These are phyloP conservation scores for Sclerotinia nivalis DNA, from an alignment of 2,329 filamentous ascomycete species.

Conservation along the genomic window DNA sequence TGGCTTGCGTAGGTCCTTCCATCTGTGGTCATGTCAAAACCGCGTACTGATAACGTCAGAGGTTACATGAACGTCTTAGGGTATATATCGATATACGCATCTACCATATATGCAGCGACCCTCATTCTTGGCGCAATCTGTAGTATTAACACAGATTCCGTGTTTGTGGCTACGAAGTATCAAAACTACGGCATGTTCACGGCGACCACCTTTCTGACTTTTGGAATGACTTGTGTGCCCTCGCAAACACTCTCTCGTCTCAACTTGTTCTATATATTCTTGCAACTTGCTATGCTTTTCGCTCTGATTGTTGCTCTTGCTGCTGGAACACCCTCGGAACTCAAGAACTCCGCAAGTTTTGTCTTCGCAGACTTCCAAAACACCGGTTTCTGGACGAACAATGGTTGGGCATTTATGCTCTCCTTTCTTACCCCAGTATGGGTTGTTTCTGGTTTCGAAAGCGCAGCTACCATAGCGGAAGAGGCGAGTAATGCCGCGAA, in stretches of 20 bases:
- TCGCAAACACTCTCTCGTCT: slow-evolving; percentile 37
- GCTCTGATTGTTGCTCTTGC: slow-evolving; percentile 38
- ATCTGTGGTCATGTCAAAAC: neutral
- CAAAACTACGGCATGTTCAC: slow-evolving; percentile 41
- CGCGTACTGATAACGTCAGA: slow-evolving; percentile 27
- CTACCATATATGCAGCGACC: slow-evolving; percentile 41
- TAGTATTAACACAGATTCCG: slow-evolving; percentile 35
- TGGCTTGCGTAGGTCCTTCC: slow-evolving; percentile 40
- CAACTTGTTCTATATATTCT: slow-evolving; percentile 38
- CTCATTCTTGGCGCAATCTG: slow-evolving; percentile 38
- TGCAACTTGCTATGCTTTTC: slow-evolving; percentile 40
- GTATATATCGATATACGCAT: slow-evolving; percentile 41
- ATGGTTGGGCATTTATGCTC: slow-evolving; percentile 41
- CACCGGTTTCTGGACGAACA: slow-evolving; percentile 38
- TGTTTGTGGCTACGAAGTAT: slow-evolving; percentile 37
- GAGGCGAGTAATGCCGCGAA: slow-evolving; percentile 40
- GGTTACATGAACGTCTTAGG: slow-evolving; percentile 42
- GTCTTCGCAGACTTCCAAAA: slow-evolving; percentile 40
- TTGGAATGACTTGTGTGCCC: slow-evolving; percentile 40
- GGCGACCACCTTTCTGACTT: slow-evolving; percentile 38
- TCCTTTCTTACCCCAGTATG: slow-evolving; percentile 40
- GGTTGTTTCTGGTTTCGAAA: slow-evolving; percentile 42
- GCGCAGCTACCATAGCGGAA: slow-evolving; percentile 40
- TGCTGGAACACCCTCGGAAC: slow-evolving; percentile 36
- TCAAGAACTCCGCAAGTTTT: slow-evolving; percentile 37